Base-by-base conservation (phyloP, 129 eudicot genomes). In the Flaveria sonorensis region DNA sequence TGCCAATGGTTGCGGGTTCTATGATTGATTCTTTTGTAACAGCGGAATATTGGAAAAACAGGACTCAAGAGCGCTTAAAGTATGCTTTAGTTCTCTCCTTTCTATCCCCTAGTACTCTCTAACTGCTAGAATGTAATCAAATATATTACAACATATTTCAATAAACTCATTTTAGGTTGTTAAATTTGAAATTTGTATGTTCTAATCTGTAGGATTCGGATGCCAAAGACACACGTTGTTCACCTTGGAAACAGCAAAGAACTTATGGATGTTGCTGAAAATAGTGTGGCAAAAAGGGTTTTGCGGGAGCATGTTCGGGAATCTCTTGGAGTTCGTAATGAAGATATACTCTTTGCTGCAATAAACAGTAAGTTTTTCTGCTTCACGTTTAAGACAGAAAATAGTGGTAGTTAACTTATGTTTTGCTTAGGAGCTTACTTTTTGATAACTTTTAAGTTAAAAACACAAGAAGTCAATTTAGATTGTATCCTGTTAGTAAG, bases 161-260 rank as follows among this genome's bases (percentile, higher is more conserved):
- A 4, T 30, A 30, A 30, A 30, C 36, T 30, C 36, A 30, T 30
- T 30, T 30, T 30, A 30, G 32, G 14, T n/a, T 48, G 19, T 72
- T 57, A 26, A 65, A 39, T 57, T 21, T 60, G 2, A 71, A 39
- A 10, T 6, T 28, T 52, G 73, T 52, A 45, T 8, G 43, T 4
- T 39, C 36, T 45, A 70, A 15, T 50, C 40, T 81, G 63, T 77
- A 93, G 98, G 76, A 93, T 93, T 78, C 81, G 79, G 76, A 93
- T 93, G 98, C 98, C 98, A 50, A 82, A 82, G 45, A 90, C 95
- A 10, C 89, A 88, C 64, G 96, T 88, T 63, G 98, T 93, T 66
- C 96, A 93, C 82, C 96, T 93, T 75, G 98, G 98, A 2, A 93
- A 93, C 81, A 93, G 96, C 84, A 90, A 88, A 71, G 98, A 93